phyloP scores from a whole-genome alignment of 345 rosid genomes.

The Populus alba region DNA sequence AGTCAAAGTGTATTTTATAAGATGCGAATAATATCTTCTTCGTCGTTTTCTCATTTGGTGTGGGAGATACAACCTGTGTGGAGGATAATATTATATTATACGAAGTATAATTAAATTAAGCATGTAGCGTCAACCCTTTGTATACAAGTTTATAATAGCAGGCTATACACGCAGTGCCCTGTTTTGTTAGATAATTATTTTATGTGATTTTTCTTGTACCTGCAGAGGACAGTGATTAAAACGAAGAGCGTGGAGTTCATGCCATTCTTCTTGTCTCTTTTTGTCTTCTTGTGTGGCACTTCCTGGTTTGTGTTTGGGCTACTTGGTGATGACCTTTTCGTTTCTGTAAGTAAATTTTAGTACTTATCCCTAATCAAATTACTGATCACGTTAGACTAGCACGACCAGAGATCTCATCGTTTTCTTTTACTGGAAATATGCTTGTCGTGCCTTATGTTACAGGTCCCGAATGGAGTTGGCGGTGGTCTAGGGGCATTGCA shows the following conservation, averaged over 20 bases:
- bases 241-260: slow-evolving; percentile 94
- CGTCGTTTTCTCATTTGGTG: neutral
- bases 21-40: neutral
- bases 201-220: neutral
- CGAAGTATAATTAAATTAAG: neutral
- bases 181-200: neutral
- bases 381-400: neutral
- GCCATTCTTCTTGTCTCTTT: slow-evolving; percentile 93
- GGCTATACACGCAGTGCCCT: neutral
- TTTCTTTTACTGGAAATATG: neutral
- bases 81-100: neutral
- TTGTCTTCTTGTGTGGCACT: slow-evolving; percentile 90
- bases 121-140: too few relatives aligned
- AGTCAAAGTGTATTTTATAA: neutral
- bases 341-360: slow-evolving; percentile 52
- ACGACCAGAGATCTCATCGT: neutral
- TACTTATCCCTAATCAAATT: neutral
- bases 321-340: slow-evolving; percentile 77
- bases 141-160: too few relatives aligned
- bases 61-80: neutral
- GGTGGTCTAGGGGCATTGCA: slow-evolving; percentile 74
- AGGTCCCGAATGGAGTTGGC: slow-evolving; percentile 97
- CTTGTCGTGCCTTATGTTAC: neutral
- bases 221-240: slow-evolving; percentile 82
- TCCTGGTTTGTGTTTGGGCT: slow-evolving; percentile 91